Conservation (phyloP, 106 monocot species). For the Dioscorea dumetorum region DNA sequence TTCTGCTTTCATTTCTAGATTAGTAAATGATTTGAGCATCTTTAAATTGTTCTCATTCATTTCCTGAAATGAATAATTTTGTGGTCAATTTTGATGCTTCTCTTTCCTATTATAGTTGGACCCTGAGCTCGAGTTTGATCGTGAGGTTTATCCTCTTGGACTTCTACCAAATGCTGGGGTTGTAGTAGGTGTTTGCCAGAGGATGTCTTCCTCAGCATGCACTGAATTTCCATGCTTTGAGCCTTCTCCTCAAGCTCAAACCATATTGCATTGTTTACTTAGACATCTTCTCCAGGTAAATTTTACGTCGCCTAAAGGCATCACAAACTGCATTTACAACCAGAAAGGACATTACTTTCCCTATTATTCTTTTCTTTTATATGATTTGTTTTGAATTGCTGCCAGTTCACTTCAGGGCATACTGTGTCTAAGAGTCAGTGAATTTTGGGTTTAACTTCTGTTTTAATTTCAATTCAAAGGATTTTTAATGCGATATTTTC, state of each 20-base stretch:
- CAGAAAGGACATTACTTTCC: no score
- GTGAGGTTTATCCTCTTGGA: constrained; percentile 96
- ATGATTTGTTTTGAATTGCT: no score
- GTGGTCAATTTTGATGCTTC: background rate
- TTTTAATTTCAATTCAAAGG: no score
- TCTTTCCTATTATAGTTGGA: constrained; percentile 58
- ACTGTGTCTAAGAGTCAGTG: no score
- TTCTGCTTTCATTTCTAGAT: no score
- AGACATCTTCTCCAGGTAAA: constrained; percentile 97
- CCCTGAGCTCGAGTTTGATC: constrained; percentile 98
- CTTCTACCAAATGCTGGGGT: constrained; percentile 95
- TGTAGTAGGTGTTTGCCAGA: constrained; percentile 92
- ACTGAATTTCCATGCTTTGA: constrained; percentile 99
- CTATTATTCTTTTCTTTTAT: no score
- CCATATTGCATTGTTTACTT: constrained; percentile 93
- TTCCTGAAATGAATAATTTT: no score
- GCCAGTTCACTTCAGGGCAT: no score
- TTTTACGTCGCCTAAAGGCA: background rate
- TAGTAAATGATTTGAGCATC: no score
- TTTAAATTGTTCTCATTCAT: no score
- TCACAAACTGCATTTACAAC: background rate
- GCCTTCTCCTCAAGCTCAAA: constrained; percentile 97
- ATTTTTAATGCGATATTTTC: no score
- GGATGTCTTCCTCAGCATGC: constrained; percentile 85
- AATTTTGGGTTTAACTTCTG: no score